Evolutionary conservation across 257 asterid genomes (phyloP).

Genomic region (Nyctanthes arbortristis): DNA sequence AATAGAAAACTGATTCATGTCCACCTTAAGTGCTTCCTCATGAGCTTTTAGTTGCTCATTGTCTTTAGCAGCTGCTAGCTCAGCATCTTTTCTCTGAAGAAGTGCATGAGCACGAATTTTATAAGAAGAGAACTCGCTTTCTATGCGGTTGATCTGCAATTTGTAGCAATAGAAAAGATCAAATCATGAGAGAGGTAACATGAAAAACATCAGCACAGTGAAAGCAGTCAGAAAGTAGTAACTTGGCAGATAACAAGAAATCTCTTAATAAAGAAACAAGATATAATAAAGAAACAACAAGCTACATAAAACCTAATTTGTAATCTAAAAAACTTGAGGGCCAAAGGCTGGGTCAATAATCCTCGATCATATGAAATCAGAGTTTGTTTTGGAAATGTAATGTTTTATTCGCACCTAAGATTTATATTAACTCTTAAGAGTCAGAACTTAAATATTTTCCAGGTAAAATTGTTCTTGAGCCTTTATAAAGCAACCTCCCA

Average conservation of each 20-base stretch:
- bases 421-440: too few relatives aligned
- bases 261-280: too few relatives aligned
- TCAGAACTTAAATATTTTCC: too few relatives aligned
- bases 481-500: not conserved
- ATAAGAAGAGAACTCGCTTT: slow-evolving; percentile 80
- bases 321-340: not conserved
- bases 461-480: too few relatives aligned
- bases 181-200: slow-evolving; percentile 17
- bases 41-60: slow-evolving; percentile 82
- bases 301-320: not conserved
- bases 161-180: slow-evolving; percentile 25
- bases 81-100: slow-evolving; percentile 94
- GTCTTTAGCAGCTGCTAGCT: slow-evolving; percentile 77
- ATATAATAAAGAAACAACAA: not conserved
- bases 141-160: slow-evolving; percentile 69
- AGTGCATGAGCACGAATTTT: slow-evolving; percentile 95
- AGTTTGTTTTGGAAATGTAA: too few relatives aligned
- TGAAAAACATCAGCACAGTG: slow-evolving; percentile 1
- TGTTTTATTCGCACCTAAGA: too few relatives aligned
- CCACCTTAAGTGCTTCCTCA: slow-evolving; percentile 93
- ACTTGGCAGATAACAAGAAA: not conserved
- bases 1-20: slow-evolving; percentile 19
- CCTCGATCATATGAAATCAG: not conserved
- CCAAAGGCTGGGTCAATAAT: not conserved
- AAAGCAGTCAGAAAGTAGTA: slow-evolving; percentile 16